Conservation (phyloP, 805 yeast genomes). For the Teunomyces funiuensis region DNA sequence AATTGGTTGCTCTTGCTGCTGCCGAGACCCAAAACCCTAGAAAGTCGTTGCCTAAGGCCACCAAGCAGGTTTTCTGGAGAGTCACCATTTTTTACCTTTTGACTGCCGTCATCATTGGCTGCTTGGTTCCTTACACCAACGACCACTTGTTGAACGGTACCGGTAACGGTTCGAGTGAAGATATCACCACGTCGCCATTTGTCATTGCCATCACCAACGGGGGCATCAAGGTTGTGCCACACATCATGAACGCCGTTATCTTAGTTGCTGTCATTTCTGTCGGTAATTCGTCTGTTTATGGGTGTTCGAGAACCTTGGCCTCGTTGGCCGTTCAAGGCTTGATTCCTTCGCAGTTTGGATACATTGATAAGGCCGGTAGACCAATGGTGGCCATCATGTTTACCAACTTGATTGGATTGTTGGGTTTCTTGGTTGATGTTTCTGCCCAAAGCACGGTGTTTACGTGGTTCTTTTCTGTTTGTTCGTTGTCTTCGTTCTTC, state of each 20-base stretch:
- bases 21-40: slow-evolving; percentile 57
- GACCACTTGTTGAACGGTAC: slow-evolving; percentile 48
- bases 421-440: slow-evolving; percentile 39
- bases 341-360: slow-evolving; percentile 51
- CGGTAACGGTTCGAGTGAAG: slow-evolving; percentile 23
- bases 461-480: slow-evolving; percentile 42
- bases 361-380: slow-evolving; percentile 43
- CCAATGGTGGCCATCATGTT: slow-evolving; percentile 39
- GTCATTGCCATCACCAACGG: slow-evolving; percentile 67
- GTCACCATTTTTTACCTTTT: slow-evolving; percentile 44
- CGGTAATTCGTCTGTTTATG: slow-evolving; percentile 73
- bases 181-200: slow-evolving; percentile 67
- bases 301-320: slow-evolving; percentile 68
- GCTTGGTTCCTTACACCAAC: slow-evolving; percentile 52
- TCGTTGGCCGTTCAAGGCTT: slow-evolving; percentile 70
- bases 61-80: slow-evolving; percentile 57
- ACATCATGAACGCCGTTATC: slow-evolving; percentile 72
- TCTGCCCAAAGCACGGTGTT: slow-evolving; percentile 32
- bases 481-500: slow-evolving; percentile 42
- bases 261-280: slow-evolving; percentile 72
- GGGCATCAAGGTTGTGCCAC: slow-evolving; percentile 65
- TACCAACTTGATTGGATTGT: slow-evolving; percentile 35
- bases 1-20: slow-evolving; percentile 58
- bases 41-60: slow-evolving; percentile 56
- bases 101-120: slow-evolving; percentile 31